Conservation (phyloP, 148 eudicot species). For the Spergularia bocconei region DNA sequence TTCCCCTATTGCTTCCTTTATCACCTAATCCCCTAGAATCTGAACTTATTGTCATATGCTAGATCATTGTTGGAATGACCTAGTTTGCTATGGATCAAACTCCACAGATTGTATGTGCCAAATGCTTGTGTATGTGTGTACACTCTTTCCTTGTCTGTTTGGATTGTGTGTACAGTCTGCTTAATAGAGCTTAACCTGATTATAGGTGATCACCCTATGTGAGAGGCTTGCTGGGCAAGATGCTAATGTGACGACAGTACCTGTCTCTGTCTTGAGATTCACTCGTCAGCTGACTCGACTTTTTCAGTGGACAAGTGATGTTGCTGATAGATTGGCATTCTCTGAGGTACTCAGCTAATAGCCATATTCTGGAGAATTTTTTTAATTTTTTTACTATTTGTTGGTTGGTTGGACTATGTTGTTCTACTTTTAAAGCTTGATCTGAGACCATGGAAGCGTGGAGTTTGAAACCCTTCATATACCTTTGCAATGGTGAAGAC, state of each 20-base stretch:
- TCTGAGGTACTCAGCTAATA: constrained; percentile 72
- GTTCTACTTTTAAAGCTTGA: not conserved
- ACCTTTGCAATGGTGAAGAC: no score
- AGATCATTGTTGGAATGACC: not conserved
- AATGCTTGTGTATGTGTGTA: not conserved
- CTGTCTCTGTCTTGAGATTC: constrained; percentile 82
- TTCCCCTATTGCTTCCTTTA: not conserved
- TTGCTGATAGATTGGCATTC: constrained; percentile 97
- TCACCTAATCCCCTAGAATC: not conserved
- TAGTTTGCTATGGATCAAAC: not conserved
- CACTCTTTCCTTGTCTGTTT: not conserved
- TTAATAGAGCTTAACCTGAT: constrained; percentile 19
- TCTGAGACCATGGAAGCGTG: no score
- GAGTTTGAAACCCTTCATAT: no score
- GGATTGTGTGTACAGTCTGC: not conserved
- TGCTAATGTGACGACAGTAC: constrained; percentile 98
- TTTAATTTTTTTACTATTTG: not conserved
- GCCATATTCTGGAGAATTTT: not conserved
- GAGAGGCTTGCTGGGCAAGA: constrained; percentile 99
- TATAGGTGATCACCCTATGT: constrained; percentile 92
- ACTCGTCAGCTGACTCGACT: constrained; percentile 91
- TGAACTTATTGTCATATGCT: not conserved
- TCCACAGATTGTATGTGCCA: not conserved
- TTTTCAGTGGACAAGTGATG: constrained; percentile 97
- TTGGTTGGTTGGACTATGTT: not conserved